Base-by-base conservation (phyloP, 192 early-diverging fungal species). In the Coemansia sp. region DNA sequence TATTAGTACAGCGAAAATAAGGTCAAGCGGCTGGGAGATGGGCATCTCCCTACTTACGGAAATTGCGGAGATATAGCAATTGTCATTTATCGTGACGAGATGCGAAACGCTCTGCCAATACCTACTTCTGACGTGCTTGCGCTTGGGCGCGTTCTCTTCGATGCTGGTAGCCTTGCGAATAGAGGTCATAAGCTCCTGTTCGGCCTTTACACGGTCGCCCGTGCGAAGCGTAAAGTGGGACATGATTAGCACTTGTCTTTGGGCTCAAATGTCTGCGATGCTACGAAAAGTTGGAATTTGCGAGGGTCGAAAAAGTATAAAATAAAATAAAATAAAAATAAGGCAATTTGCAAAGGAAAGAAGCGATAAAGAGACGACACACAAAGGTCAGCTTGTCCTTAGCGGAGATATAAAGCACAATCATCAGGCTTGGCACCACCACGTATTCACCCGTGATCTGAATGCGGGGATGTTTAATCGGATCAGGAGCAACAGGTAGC, bases 121-220 rank as follows among this genome's bases (percentile, higher is more conserved):
- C 70, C 20, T 68, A 72, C 70, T 77, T 71, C 71, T 67, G 35
- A 97, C 96, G 83, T 99, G 97, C 84, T 98, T 99, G 78, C 96
- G 95, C 76, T 99, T 99, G 62, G 97, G 97, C 2, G 97, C 92
- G 22, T 90, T 89, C 72, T 99, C 97, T 37, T 97, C 95, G 37
- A 82, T 64, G 53, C 88, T 89, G 10, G 92, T 90, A 15, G 95
- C 97, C 80, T 99, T 99, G 68, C 91, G 92, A 62, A 97, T 94
- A 70, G 90, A 88, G n/a, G 84, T 85, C 55, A 90, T 85, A 30
- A 98, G 87, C 49, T 96, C 92, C 47, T 90, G 79, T 69, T 98
- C 96, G 53, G 89, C 91, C 84, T 91, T 93, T 64, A 85, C 86
- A 34, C 85, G 78, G 78, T 87, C 85, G 37, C 85, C 82, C 29